Evolutionary conservation across 768 basidiomycete species (phyloP), one percentile per base, ranked within the genome.

Genomic region (Lactarius akahatsu): DNA sequence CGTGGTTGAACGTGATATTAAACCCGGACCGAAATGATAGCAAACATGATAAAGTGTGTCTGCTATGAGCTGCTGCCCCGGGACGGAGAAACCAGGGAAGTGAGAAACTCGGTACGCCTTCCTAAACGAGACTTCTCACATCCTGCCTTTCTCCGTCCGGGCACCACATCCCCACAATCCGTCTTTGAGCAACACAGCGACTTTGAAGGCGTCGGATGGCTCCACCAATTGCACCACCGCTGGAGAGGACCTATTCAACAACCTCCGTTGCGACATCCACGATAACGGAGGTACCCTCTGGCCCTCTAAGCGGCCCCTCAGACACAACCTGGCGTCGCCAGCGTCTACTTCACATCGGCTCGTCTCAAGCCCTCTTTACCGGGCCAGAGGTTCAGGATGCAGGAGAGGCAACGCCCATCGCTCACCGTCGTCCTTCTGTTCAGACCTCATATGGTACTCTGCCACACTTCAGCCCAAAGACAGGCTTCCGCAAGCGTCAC

Each of bases 271-370:
- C 52, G 1, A 4, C 61, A 20, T 63, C 67, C 0, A n/a, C 13
- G 13, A 18, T 26, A 41, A 61, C 59, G 18, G 69, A 71, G 34
- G 57, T 54, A 16, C 77, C 76, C 1, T 70, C 74, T 4, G 80
- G 77, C 30, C 80, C 80, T 7, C 72, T 82, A 47, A 76, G 77
- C 63, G 81, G 80, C 0, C 86, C 89, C 0, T 83, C 86, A 3
- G 77, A 82, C 20, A 86, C 85, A 3, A 79, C 81, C 30, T 86
- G 83, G 85, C 81, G 88, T 61, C 80, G 88, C 30, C 78, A 86
- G 66, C 81, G 88, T 45, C 77, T 90, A 16, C 79, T 87, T 6
- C 79, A 78, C 41, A 85, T 90, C 40, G 85, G 86, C 20, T 69
- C 63, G 16, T 38, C 64, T 4, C 41, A 64, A 57, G 26, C 67